phyloP scores from a whole-genome alignment of 2,329 filamentous ascomycete species.

The Cladosporium sp. region DNA sequence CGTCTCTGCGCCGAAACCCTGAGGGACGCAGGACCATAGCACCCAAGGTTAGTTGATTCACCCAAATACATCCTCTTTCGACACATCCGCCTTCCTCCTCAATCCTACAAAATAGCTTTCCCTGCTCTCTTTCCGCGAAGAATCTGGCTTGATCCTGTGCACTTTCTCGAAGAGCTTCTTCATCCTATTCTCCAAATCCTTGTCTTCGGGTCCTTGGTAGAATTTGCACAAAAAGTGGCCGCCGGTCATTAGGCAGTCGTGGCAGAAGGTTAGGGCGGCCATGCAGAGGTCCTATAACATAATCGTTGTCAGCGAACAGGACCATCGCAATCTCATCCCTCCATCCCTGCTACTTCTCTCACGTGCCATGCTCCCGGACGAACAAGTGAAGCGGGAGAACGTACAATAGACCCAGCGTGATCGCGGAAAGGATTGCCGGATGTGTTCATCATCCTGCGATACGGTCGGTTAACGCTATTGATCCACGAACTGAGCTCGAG shows the following conservation, averaged over 20 bases:
- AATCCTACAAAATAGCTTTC: conserved; percentile 85
- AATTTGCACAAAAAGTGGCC: conserved; percentile 98
- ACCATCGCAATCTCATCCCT: not conserved
- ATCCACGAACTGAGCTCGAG: conserved; percentile 55
- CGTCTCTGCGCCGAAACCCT: no score
- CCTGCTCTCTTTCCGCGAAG: conserved; percentile 69
- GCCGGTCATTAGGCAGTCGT: conserved; percentile 73
- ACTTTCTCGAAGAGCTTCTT: conserved; percentile 76
- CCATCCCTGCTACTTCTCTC: not conserved
- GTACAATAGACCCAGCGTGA: conserved; percentile 90
- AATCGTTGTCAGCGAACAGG: not conserved
- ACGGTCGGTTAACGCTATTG: conserved; percentile 91
- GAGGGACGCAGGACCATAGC: not conserved
- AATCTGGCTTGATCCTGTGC: conserved; percentile 82
- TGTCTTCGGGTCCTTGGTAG: conserved; percentile 87
- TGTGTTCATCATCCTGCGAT: conserved; percentile 99
- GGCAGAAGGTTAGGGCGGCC: conserved; percentile 79
- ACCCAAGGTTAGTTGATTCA: not conserved
- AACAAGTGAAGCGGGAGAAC: no score
- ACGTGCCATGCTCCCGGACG: no score
- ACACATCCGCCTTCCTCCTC: conserved; percentile 55
- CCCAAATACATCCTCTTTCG: conserved; percentile 43
- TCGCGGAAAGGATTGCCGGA: conserved; percentile 83
- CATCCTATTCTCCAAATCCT: conserved; percentile 68
- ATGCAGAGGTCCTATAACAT: conserved; percentile 75